Conservation (phyloP, 352 stramenopile genomes). For the Halophytophthora batemanensis region DNA sequence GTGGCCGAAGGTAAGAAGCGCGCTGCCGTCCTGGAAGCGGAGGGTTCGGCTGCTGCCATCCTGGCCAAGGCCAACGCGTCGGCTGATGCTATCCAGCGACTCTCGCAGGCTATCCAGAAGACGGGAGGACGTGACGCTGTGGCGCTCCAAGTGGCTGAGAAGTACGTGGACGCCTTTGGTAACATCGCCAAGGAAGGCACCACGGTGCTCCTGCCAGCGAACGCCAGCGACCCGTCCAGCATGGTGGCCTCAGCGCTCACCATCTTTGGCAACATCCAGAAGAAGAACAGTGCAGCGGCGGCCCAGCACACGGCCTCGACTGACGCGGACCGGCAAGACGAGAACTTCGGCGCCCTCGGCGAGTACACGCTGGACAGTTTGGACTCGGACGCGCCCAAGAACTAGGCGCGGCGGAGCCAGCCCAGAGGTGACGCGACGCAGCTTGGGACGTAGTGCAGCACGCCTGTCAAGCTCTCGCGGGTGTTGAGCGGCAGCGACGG, state of each 20-base stretch:
- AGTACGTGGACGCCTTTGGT: constrained; percentile 91
- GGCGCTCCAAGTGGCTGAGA: constrained; percentile 85
- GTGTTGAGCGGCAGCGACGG: too few species aligned
- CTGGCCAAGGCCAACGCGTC: constrained; percentile 78
- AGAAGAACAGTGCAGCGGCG: constrained; percentile 48
- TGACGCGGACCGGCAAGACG: constrained; percentile 6
- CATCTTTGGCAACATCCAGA: constrained; percentile 88
- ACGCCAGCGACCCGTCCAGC: constrained; percentile 77
- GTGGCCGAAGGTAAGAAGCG: constrained; percentile 89
- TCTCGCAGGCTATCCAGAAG: constrained; percentile 69
- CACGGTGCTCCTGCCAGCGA: constrained; percentile 79
- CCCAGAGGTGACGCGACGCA: too few species aligned
- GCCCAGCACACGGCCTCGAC: constrained; percentile 19
- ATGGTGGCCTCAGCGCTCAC: constrained; percentile 89
- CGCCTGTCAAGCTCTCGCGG: too few species aligned
- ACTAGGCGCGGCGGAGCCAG: constrained; percentile 7
- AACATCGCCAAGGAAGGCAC: constrained; percentile 90
- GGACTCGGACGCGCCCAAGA: constrained; percentile 32
- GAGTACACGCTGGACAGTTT: constrained; percentile 73
- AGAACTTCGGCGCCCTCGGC: constrained; percentile 20
- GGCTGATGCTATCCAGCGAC: constrained; percentile 68
- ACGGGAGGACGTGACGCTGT: constrained; percentile 77
- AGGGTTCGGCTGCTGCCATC: constrained; percentile 86
- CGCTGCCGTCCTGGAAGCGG: constrained; percentile 79
- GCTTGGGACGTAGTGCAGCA: too few species aligned